phyloP scores from a whole-genome alignment of 257 asterid genomes.

The Scutellaria barbata region DNA sequence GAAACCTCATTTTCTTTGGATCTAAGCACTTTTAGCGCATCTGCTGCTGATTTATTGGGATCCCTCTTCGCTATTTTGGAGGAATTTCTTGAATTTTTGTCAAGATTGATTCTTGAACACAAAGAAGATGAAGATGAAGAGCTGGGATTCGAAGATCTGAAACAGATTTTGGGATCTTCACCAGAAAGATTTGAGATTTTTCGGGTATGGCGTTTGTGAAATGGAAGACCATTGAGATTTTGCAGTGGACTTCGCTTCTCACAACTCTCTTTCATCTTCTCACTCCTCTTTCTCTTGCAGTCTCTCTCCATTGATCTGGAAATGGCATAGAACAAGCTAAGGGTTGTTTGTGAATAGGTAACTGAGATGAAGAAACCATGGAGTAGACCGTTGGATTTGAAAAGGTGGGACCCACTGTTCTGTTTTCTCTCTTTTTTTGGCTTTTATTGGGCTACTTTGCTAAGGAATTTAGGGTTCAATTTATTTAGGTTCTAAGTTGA shows the following conservation, averaged over 20 bases:
- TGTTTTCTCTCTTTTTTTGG: not conserved
- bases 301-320: constrained; percentile 36
- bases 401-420: constrained; percentile 11
- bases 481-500: not conserved
- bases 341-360: not conserved
- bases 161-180: constrained; percentile 40
- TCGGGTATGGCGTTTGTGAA: constrained; percentile 33
- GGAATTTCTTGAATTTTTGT: constrained; percentile 31
- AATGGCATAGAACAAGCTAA: not conserved
- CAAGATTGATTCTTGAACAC: constrained; percentile 36
- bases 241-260: constrained; percentile 49
- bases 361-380: constrained; percentile 20
- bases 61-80: constrained; percentile 28
- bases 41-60: constrained; percentile 36
- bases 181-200: constrained; percentile 31
- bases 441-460: not conserved
- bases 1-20: constrained; percentile 47
- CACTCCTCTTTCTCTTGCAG: constrained; percentile 24
- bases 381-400: constrained; percentile 38
- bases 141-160: constrained; percentile 31
- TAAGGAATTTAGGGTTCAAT: not conserved
- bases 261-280: constrained; percentile 22
- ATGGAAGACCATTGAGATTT: constrained; percentile 45
- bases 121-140: constrained; percentile 34
- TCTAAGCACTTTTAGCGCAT: constrained; percentile 35